Conservation (phyloP, 2,329 filamentous ascomycete genomes). For the Fusarium palustre region DNA sequence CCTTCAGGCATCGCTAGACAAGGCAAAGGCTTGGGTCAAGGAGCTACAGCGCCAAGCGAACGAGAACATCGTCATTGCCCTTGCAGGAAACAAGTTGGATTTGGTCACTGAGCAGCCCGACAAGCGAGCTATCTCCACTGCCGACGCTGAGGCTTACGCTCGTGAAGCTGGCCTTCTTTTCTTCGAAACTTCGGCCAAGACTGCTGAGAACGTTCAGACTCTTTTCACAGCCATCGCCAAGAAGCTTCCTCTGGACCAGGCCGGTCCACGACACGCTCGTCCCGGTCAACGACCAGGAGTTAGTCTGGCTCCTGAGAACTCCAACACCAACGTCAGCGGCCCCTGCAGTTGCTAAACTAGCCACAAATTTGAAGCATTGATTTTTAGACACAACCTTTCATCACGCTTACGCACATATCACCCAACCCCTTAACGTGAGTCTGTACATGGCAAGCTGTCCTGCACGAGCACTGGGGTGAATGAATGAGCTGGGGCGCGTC, state of each 20-base stretch:
- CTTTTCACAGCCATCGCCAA: conserved; percentile 98
- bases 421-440: conserved; percentile 42
- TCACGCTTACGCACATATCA: conserved; percentile 41
- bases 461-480: conserved; percentile 43
- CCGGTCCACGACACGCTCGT: conserved; percentile 87
- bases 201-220: conserved; percentile 93
- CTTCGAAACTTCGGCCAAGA: conserved; percentile 99
- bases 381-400: conserved; percentile 37
- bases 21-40: conserved; percentile 99
- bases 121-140: conserved; percentile 89
- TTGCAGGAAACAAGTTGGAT: conserved; percentile 98
- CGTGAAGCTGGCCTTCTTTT: conserved; percentile 93
- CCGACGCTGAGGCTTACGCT: conserved; percentile 95
- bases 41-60: conserved; percentile 98
- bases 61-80: conserved; percentile 98
- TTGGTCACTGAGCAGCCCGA: conserved; percentile 93
- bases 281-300: conserved; percentile 70
- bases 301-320: conserved; percentile 66
- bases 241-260: conserved; percentile 96
- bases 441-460: conserved; percentile 46
- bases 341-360: conserved; percentile 66
- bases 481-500: conserved; percentile 48
- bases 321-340: conserved; percentile 67
- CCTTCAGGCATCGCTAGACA: conserved; percentile 89
- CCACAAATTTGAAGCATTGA: conserved; percentile 35